These are phyloP conservation scores for Solanum peruvianum DNA, from an alignment of 257 asterid genomes.

Conservation along the genomic window DNA sequence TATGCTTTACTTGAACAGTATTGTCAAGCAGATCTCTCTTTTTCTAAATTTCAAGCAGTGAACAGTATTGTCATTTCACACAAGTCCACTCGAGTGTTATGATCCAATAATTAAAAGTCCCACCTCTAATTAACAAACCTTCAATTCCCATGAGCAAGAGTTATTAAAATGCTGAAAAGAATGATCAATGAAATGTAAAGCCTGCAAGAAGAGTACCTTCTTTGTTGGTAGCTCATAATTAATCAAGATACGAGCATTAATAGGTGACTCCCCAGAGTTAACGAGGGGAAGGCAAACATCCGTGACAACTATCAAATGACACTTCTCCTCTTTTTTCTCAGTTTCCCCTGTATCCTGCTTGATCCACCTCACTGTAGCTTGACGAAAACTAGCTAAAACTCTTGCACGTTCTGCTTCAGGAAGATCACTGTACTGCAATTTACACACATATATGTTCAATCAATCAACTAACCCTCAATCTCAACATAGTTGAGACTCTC, in stretches of 20 bases:
- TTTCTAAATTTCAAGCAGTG: background rate
- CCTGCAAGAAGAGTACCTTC: constrained; percentile 33
- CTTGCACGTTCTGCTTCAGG: constrained; percentile 51
- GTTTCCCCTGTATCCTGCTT: constrained; percentile 28
- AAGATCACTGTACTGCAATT: constrained; percentile 69
- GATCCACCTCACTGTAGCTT: constrained; percentile 55
- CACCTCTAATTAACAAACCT: background rate
- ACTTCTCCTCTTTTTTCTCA: constrained; percentile 38
- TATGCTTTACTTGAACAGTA: background rate
- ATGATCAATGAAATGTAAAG: background rate
- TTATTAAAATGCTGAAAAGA: background rate
- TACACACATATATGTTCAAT: background rate
- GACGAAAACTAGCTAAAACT: constrained; percentile 51
- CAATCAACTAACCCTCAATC: background rate
- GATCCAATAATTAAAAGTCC: background rate
- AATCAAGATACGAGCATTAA: constrained; percentile 59
- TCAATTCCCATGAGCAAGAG: background rate
- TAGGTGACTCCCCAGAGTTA: constrained; percentile 53
- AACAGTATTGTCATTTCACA: background rate
- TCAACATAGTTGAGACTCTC: background rate
- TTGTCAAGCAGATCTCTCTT: too few relatives aligned
- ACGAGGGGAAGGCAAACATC: constrained; percentile 88
- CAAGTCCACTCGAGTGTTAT: background rate
- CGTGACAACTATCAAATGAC: constrained; percentile 63
- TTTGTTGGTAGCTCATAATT: constrained; percentile 78